A percentile compares a stretch with the other conserved stretches of the same genome.
phyloP scores from a whole-genome alignment of 192 early-diverging fungal genomes.

The Rhizophagus prolifer region DNA sequence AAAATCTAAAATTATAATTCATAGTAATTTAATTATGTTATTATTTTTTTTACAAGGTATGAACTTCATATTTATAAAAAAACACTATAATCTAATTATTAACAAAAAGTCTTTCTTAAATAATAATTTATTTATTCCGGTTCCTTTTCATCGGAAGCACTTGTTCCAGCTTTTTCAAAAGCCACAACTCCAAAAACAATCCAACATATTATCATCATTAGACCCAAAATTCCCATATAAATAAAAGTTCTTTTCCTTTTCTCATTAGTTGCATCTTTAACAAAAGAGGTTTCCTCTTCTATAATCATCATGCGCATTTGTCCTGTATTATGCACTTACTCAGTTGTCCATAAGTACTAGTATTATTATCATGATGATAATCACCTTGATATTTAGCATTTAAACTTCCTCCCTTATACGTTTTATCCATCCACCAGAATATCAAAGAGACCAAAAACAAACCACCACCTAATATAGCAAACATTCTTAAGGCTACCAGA shows the following conservation, averaged over 20 bases:
- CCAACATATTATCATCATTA: constrained; percentile 21
- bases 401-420: constrained; percentile 10
- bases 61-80: no score
- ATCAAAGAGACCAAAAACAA: neutral
- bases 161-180: constrained; percentile 21
- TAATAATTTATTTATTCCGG: no score
- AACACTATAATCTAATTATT: no score
- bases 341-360: constrained; percentile 13
- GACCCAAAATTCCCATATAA: constrained; percentile 10
- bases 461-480: constrained; percentile 9
- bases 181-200: constrained; percentile 16
- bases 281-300: neutral
- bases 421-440: constrained; percentile 29
- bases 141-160: neutral
- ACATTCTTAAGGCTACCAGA: constrained; percentile 20
- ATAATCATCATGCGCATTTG: neutral
- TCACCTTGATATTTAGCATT: constrained; percentile 14
- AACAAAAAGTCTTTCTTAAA: no score
- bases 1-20: no score
- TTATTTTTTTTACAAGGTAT: no score
- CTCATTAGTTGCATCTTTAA: neutral
- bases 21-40: no score
- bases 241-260: neutral
- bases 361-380: neutral
- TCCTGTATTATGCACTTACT: neutral